Conservation (phyloP, 2,329 filamentous ascomycete species). For the Sarocladiaceae sp. region DNA sequence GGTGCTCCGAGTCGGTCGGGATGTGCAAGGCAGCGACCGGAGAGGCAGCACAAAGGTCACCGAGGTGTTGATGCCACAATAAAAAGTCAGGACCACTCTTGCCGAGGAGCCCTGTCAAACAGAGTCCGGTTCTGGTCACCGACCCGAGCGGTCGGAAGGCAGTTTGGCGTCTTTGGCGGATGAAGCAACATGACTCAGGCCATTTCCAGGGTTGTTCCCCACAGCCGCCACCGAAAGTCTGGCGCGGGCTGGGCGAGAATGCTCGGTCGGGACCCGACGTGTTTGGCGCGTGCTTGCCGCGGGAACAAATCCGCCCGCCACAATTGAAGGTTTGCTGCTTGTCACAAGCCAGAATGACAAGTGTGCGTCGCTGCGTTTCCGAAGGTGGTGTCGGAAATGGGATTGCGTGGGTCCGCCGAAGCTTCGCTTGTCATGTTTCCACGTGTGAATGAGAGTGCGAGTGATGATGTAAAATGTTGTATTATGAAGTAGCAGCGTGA, state of each 20-base stretch:
- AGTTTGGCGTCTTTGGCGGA: not conserved
- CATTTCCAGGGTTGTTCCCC: not conserved
- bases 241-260: no score
- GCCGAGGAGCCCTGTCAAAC: no score
- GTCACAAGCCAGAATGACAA: no score
- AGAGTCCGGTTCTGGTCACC: not conserved
- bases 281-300: not conserved
- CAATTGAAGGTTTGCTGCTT: no score
- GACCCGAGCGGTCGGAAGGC: not conserved
- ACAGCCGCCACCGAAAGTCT: not conserved
- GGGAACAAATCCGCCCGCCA: not conserved
- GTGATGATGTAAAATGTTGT: no score
- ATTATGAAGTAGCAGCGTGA: no score
- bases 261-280: no score
- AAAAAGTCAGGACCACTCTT: no score
- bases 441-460: not conserved
- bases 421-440: not conserved
- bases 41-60: no score
- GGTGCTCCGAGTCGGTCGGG: not conserved
- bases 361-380: no score
- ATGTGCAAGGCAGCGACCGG: not conserved
- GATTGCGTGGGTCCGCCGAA: not conserved
- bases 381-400: not conserved
- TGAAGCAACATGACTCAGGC: not conserved
- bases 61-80: not conserved